Evolutionary conservation across 352 stramenopile genomes (phyloP).

Genomic region (Phytopythium vexans): DNA sequence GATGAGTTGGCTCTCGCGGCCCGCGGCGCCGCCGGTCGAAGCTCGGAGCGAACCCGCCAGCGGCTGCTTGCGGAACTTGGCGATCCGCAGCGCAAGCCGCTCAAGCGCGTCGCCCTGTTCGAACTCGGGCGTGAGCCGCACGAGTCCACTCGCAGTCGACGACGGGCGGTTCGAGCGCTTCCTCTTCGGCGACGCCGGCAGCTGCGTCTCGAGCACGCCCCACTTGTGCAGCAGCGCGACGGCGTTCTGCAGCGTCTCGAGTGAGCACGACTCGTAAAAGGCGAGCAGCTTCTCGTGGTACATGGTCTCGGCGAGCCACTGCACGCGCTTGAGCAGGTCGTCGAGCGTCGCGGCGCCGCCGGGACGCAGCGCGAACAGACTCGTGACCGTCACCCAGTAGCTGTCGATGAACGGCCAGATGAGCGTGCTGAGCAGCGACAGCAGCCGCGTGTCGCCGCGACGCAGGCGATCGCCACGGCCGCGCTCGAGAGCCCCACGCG

Average conservation of each 20-base stretch:
- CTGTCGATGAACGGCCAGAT: slow-evolving; percentile 88
- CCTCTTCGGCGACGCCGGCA: slow-evolving; percentile 9
- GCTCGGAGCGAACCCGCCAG: slow-evolving; percentile 22
- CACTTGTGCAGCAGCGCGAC: slow-evolving; percentile 62
- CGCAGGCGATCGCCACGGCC: slow-evolving; percentile 7
- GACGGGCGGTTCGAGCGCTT: slow-evolving; percentile 8
- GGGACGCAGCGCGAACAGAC: slow-evolving; percentile 59
- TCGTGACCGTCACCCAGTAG: slow-evolving; percentile 81
- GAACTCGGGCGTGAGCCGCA: slow-evolving; percentile 39
- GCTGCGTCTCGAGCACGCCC: slow-evolving; percentile 51
- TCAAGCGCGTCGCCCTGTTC: slow-evolving; percentile 60
- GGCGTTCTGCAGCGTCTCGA: slow-evolving; percentile 81
- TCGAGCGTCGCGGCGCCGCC: slow-evolving; percentile 44
- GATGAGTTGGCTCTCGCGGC: slow-evolving; percentile 58
- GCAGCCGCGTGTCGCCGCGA: slow-evolving; percentile 26
- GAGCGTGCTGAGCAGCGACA: slow-evolving; percentile 69
- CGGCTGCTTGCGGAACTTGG: slow-evolving; percentile 75
- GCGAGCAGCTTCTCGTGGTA: slow-evolving; percentile 85
- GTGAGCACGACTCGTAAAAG: slow-evolving; percentile 85
- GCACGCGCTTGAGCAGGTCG: slow-evolving; percentile 73
- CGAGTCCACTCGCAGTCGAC: slow-evolving; percentile 14
- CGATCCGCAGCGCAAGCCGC: slow-evolving; percentile 52
- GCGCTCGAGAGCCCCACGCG: slow-evolving; percentile 30
- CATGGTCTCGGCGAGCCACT: slow-evolving; percentile 85
- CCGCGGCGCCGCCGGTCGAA: slow-evolving; percentile 21